Percentiles rank a stretch among this genome's conserved stretches.
Evolutionary conservation across 169 alveolate species (phyloP).

Genomic region (Besnoitia besnoiti): DNA sequence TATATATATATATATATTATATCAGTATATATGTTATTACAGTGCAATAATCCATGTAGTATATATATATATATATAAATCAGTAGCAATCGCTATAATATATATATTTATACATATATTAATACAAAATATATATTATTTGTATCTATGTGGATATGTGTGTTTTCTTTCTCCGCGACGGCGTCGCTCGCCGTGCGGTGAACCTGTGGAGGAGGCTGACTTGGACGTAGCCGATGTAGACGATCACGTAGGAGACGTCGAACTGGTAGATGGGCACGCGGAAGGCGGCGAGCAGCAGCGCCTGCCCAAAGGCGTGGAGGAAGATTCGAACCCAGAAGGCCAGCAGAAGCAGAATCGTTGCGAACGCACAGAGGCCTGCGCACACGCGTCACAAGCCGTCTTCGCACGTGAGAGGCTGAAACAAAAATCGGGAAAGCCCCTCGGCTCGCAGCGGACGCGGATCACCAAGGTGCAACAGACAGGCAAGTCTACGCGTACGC

Average conservation of each 20-base stretch:
- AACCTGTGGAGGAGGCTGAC: background rate
- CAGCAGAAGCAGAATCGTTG: slow-evolving; percentile 1
- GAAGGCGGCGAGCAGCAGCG: slow-evolving; percentile 42
- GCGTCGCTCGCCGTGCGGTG: background rate
- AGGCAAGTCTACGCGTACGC: too few relatives aligned
- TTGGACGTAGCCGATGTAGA: slow-evolving; percentile 19
- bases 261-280: slow-evolving; percentile 12
- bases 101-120: background rate
- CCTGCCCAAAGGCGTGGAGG: slow-evolving; percentile 19
- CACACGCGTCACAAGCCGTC: too few relatives aligned
- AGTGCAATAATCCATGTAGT: background rate
- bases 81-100: background rate
- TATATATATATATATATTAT: too few relatives aligned
- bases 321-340: slow-evolving; percentile 32
- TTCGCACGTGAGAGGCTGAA: too few relatives aligned
- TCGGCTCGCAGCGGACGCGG: too few relatives aligned
- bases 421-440: too few relatives aligned
- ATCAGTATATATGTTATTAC: background rate
- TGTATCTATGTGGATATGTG: background rate
- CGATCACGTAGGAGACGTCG: slow-evolving; percentile 26
- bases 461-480: too few relatives aligned
- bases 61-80: too few relatives aligned
- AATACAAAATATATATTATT: too few relatives aligned
- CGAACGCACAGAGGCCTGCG: slow-evolving; percentile 19
- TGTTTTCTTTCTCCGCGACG: background rate